Percentiles rank a stretch among this genome's conserved stretches.
These are phyloP conservation scores for Claviceps sp. DNA, from an alignment of 2,329 filamentous ascomycete species.

Conservation along the genomic window DNA sequence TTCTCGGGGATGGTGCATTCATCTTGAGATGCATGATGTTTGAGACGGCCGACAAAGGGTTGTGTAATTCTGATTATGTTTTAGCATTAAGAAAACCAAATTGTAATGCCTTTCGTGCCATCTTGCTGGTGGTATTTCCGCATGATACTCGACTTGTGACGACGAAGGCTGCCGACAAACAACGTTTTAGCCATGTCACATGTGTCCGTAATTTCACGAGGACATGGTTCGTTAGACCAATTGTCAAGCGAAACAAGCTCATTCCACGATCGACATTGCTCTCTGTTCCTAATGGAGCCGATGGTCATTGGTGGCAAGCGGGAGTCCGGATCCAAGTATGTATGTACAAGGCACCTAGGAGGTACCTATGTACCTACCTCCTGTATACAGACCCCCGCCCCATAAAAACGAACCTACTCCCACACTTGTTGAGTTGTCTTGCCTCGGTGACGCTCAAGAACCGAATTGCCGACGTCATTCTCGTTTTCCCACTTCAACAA, in stretches of 20 bases:
- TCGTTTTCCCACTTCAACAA: too few relatives aligned
- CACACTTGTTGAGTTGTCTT: too few relatives aligned
- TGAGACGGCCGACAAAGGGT: conserved; percentile 19
- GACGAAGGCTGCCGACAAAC: background rate
- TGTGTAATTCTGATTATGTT: conserved; percentile 16
- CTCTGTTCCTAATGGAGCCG: background rate
- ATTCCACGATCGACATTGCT: background rate
- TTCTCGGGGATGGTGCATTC: conserved; percentile 21
- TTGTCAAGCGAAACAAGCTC: background rate
- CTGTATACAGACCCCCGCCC: too few relatives aligned
- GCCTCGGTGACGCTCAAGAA: too few relatives aligned
- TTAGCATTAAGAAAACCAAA: background rate
- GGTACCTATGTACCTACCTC: background rate
- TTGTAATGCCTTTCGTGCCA: background rate
- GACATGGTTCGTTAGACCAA: too few relatives aligned
- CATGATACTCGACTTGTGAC: background rate
- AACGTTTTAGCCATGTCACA: background rate
- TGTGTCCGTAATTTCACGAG: too few relatives aligned
- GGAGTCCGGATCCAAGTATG: background rate
- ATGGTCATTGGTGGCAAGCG: background rate
- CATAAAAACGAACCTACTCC: too few relatives aligned
- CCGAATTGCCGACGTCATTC: too few relatives aligned
- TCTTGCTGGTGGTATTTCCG: background rate
- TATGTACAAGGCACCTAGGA: background rate
- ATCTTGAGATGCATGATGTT: conserved; percentile 9